Conservation (phyloP, 2,329 filamentous ascomycete genomes). For the Alternaria arborescens region DNA sequence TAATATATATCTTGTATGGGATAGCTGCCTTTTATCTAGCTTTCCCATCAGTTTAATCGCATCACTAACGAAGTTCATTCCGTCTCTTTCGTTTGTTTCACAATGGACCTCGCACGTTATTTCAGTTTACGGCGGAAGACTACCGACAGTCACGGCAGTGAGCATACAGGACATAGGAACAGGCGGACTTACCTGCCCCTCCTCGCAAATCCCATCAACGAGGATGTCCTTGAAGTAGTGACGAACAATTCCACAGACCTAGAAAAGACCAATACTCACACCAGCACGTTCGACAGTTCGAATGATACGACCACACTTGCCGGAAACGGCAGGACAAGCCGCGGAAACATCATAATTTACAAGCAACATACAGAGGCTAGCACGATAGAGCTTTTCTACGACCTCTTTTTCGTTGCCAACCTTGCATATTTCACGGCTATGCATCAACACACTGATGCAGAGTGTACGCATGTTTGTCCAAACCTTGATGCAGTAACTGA, state of each 20-base stretch:
- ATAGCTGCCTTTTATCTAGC: not conserved
- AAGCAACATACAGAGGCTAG: constrained; percentile 56
- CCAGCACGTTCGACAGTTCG: constrained; percentile 14
- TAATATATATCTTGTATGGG: constrained; percentile 5
- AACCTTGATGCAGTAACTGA: not conserved
- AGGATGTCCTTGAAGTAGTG: constrained; percentile 27
- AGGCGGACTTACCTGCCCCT: constrained; percentile 24
- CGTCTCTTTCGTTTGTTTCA: not conserved
- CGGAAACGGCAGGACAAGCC: constrained; percentile 27
- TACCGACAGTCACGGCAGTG: not conserved
- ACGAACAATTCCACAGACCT: constrained; percentile 18
- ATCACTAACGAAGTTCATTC: not conserved
- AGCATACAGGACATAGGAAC: constrained; percentile 1
- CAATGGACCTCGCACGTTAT: constrained; percentile 31
- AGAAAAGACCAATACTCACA: constrained; percentile 20
- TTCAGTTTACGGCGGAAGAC: constrained; percentile 26
- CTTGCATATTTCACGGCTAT: constrained; percentile 68
- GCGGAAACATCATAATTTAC: constrained; percentile 36
- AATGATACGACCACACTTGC: constrained; percentile 22
- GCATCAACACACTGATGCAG: constrained; percentile 63
- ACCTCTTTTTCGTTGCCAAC: constrained; percentile 70
- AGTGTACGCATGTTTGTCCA: constrained; percentile 18
- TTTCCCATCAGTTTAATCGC: not conserved
- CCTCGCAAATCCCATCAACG: constrained; percentile 31
- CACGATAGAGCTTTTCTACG: constrained; percentile 66